Evolutionary conservation across 2,329 filamentous ascomycete genomes (phyloP).

Genomic region (Diplodia sapinea): DNA sequence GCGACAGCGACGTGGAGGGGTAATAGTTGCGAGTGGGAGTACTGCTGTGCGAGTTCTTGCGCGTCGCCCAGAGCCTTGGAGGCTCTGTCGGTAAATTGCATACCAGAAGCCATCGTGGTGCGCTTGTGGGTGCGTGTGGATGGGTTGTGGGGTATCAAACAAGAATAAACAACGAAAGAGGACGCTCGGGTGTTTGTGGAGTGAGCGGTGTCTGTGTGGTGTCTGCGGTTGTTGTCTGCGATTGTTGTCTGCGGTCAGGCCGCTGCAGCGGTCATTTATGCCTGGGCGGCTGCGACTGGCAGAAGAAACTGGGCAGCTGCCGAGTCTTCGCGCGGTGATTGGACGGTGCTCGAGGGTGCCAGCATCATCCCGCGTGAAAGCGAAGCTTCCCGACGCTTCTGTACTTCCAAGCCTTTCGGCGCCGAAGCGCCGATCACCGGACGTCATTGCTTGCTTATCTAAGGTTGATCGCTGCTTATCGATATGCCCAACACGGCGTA

Average conservation of each 20-base stretch:
- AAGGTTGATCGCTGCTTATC: conserved; percentile 15
- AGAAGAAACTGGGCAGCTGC: conserved; percentile 24
- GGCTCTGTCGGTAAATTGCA: conserved; percentile 93
- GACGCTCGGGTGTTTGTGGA: neutral
- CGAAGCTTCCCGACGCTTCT: conserved; percentile 28
- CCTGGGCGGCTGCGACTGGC: neutral
- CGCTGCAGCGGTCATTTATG: conserved; percentile 26
- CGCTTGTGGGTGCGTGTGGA: no score
- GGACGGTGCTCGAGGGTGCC: conserved; percentile 5
- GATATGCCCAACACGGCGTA: conserved; percentile 6
- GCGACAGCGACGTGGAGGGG: conserved; percentile 88
- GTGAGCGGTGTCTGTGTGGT: neutral
- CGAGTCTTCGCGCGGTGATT: conserved; percentile 15
- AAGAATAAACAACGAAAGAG: neutral
- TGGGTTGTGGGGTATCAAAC: conserved; percentile 22
- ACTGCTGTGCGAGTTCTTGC: conserved; percentile 85
- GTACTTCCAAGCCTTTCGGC: conserved; percentile 19
- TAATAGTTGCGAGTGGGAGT: conserved; percentile 87
- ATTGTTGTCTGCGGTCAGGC: conserved; percentile 5
- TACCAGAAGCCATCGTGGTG: conserved; percentile 69
- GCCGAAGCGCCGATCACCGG: conserved; percentile 7
- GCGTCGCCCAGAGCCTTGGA: conserved; percentile 89
- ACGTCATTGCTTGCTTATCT: conserved; percentile 8
- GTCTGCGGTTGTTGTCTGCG: neutral
- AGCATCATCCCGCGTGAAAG: conserved; percentile 18